Evolutionary conservation across 495 filamentous ascomycete genomes (phyloP).

Genomic region (Podospora conica): DNA sequence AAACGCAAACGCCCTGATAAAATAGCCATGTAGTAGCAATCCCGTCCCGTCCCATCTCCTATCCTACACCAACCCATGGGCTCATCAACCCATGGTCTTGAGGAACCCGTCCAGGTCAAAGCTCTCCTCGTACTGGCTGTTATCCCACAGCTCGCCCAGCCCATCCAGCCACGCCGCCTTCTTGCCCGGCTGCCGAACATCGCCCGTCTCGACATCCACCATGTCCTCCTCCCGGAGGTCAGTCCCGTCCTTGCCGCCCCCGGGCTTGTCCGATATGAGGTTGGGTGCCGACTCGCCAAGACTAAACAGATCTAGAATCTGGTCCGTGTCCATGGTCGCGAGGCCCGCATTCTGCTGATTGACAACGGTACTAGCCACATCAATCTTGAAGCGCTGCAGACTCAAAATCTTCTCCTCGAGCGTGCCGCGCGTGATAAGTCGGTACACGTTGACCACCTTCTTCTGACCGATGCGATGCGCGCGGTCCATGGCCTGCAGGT

Average conservation of each 20-base stretch:
- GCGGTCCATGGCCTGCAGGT: slow-evolving; percentile 98
- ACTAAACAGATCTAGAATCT: slow-evolving; percentile 95
- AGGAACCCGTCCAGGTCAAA: slow-evolving; percentile 92
- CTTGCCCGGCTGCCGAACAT: slow-evolving; percentile 91
- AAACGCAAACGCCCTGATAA: neutral
- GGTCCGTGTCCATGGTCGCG: slow-evolving; percentile 92
- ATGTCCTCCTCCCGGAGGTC: slow-evolving; percentile 71
- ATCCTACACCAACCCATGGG: neutral
- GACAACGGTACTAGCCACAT: slow-evolving; percentile 95
- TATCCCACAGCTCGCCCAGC: slow-evolving; percentile 93
- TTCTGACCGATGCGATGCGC: slow-evolving; percentile 98
- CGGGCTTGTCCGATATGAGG: slow-evolving; percentile 51
- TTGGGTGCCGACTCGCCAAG: slow-evolving; percentile 70
- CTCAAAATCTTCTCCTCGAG: slow-evolving; percentile 98
- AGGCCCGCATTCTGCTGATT: slow-evolving; percentile 98
- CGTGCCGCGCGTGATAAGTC: slow-evolving; percentile 88
- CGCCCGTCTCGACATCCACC: slow-evolving; percentile 85
- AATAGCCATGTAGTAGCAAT: neutral
- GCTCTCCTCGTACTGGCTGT: slow-evolving; percentile 92
- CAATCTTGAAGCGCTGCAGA: slow-evolving; percentile 98
- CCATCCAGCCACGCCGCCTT: slow-evolving; percentile 91
- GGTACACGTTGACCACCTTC: slow-evolving; percentile 99
- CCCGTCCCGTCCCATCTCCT: neutral
- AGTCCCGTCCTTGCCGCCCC: slow-evolving; percentile 46
- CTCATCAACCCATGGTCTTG: slow-evolving; percentile 65